Evolutionary conservation across 192 early-diverging fungal genomes (phyloP), one percentile per base, ranked within the genome.

Genomic region (Chytriomyces sp.): DNA sequence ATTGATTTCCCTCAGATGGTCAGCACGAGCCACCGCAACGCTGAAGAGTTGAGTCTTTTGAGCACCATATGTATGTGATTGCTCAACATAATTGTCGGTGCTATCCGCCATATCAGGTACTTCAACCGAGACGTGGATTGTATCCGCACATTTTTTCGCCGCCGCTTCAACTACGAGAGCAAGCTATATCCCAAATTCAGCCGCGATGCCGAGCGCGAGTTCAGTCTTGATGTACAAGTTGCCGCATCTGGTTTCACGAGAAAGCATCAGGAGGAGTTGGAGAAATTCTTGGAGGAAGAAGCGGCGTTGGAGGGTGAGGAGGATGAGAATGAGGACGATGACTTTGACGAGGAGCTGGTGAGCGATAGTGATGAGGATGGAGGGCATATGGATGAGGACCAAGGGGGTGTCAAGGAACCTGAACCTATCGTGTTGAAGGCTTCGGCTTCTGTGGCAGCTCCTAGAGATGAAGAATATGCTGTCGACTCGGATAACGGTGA

Each of bases 1-100:
- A 99, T 99, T 63, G 98, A 99, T 85, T 99, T 99, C 71, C 98
- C 98, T 2, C 98, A 99, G 80, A 99, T 99, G 98, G 94, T 99
- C 22, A 99, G 96, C 17, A 99, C 92, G 0, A 92, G 91, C 19
- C 98, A 99, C 69, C 65, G 84, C 10, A 98, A 99, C 75, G 98
- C 96, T 22, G 94, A 98, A 83, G 92, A 82, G 81, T 61, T 44
- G 28, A 32, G 37, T 65, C 26, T 60, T 39, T 8, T 10, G 44
- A 26, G 22, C 33, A 36, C 7, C 36, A 28, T 91, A 76, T 49
- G n/a, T n/a, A n/a, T n/a, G n/a, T n/a, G n/a, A n/a, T n/a, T n/a
- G n/a, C n/a, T n/a, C n/a, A 53, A 3, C 52, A 10, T 26, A 40
- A 66, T n/a, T 31, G 63, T 39, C 32, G 22, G 33, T 62, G 26